These are phyloP conservation scores for Cercospora sp. DNA, from an alignment of 2,329 filamentous ascomycete species.

Conservation along the genomic window DNA sequence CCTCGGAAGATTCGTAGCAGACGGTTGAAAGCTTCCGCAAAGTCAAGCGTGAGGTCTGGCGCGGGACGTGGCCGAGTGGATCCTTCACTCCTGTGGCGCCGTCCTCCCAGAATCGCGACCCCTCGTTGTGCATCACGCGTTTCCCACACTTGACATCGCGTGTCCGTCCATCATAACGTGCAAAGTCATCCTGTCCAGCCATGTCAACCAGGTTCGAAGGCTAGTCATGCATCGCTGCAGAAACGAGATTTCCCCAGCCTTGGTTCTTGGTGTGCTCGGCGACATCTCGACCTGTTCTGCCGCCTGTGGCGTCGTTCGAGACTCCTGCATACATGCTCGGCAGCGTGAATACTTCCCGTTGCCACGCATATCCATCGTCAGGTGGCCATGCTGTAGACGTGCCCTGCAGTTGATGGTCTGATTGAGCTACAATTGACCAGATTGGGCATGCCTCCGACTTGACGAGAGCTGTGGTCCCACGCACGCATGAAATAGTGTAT, in stretches of 20 bases:
- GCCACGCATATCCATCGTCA: not conserved
- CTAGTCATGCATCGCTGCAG: not conserved
- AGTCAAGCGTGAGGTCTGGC: constrained; percentile 4
- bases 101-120: not conserved
- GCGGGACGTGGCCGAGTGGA: constrained; percentile 13
- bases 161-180: not conserved
- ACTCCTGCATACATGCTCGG: not conserved
- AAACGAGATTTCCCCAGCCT: not conserved
- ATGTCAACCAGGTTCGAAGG: not conserved
- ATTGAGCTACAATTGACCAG: not conserved
- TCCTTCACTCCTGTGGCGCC: constrained; percentile 11
- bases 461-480: not conserved
- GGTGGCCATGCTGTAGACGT: not conserved
- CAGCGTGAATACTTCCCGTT: not conserved
- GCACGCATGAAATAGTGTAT: not conserved
- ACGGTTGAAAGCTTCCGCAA: constrained; percentile 10
- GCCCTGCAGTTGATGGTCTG: not conserved
- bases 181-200: not conserved
- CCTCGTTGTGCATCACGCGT: constrained; percentile 8
- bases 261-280: not conserved
- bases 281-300: not conserved
- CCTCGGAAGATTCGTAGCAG: not conserved
- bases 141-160: constrained; percentile 8
- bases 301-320: not conserved
- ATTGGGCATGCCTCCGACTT: not conserved